Evolutionary conservation across 2,329 filamentous ascomycete genomes (phyloP).

Genomic region (Neocatenulostroma microsporum): DNA sequence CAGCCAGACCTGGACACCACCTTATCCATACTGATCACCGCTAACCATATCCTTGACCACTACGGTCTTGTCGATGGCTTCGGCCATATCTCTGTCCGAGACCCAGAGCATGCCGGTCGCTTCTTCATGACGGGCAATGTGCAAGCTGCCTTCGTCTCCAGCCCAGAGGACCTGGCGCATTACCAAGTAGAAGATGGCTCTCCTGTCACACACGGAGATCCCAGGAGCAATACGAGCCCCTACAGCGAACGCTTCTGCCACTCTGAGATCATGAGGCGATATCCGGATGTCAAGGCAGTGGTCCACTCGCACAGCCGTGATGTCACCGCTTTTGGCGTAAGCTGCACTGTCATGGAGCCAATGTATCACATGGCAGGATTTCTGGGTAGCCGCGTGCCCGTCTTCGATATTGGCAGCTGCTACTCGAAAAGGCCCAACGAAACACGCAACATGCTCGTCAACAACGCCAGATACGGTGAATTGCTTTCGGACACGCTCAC

Average conservation of each 20-base stretch:
- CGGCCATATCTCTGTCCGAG: conserved; percentile 30
- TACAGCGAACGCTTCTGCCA: conserved; percentile 42
- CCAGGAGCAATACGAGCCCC: too few relatives aligned
- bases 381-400: conserved; percentile 32
- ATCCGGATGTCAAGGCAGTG: conserved; percentile 36
- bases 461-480: conserved; percentile 14
- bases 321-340: conserved; percentile 38
- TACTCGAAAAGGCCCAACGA: too few relatives aligned
- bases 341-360: conserved; percentile 20
- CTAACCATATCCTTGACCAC: conserved; percentile 30
- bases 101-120: conserved; percentile 29
- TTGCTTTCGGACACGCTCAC: conserved; percentile 20
- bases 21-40: conserved; percentile 29
- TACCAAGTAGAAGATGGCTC: conserved; percentile 37
- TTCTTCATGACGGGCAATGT: conserved; percentile 41
- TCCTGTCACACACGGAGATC: conserved; percentile 19
- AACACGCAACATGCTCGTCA: too few relatives aligned
- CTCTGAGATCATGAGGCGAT: conserved; percentile 38
- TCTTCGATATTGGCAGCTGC: too few relatives aligned
- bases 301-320: conserved; percentile 38
- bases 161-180: conserved; percentile 36
- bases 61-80: conserved; percentile 28
- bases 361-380: conserved; percentile 37
- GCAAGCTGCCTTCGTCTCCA: conserved; percentile 37
- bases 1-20: too few relatives aligned